These are phyloP conservation scores for Rachicladosporium sp. DNA, from an alignment of 2,329 filamentous ascomycete genomes.

Conservation along the genomic window DNA sequence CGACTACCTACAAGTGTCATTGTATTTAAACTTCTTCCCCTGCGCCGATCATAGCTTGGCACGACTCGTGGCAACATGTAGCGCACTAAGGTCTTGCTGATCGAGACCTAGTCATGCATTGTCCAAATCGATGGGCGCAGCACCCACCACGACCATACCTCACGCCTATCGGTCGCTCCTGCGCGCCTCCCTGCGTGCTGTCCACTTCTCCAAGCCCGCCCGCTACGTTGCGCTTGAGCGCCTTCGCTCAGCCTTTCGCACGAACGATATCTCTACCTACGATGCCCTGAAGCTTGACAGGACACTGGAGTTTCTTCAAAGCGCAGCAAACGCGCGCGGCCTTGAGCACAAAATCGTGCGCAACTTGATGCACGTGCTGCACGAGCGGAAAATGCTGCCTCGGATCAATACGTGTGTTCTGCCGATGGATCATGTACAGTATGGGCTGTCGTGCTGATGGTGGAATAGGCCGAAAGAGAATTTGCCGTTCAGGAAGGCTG, in stretches of 20 bases:
- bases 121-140: too few species aligned
- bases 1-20: too few species aligned
- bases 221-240: slow-evolving; percentile 48
- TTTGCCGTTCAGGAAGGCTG: slow-evolving; percentile 11
- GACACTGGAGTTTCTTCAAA: slow-evolving; percentile 58
- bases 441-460: neutral
- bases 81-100: too few species aligned
- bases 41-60: too few species aligned
- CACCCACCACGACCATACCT: slow-evolving; percentile 1
- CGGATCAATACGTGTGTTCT: neutral
- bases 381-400: slow-evolving; percentile 23
- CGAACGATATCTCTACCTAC: slow-evolving; percentile 32
- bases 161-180: slow-evolving; percentile 54
- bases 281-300: slow-evolving; percentile 44
- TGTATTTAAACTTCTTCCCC: too few species aligned
- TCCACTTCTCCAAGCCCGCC: slow-evolving; percentile 58
- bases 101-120: too few species aligned
- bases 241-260: slow-evolving; percentile 41
- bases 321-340: slow-evolving; percentile 50
- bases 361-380: slow-evolving; percentile 47
- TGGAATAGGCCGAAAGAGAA: neutral
- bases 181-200: slow-evolving; percentile 54
- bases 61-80: too few species aligned
- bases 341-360: slow-evolving; percentile 62
- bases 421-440: neutral